These are phyloP conservation scores for Backusella psychrophila DNA, from an alignment of 192 early-diverging fungal species.

Conservation along the genomic window DNA sequence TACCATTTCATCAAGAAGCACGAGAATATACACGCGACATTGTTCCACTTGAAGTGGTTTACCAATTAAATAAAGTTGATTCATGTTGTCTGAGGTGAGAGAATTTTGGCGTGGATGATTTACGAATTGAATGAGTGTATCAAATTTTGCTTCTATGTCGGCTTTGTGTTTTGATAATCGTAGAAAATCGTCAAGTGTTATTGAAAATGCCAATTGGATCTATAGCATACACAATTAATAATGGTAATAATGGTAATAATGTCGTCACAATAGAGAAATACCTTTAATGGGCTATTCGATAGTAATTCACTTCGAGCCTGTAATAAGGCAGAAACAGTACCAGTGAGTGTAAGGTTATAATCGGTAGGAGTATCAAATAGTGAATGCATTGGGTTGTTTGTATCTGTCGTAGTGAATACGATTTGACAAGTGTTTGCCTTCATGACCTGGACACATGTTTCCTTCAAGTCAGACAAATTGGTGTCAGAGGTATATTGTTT, in stretches of 20 bases:
- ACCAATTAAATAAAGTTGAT: constrained; percentile 20
- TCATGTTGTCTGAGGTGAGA: constrained; percentile 23
- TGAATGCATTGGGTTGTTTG: constrained; percentile 9
- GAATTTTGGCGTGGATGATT: background rate
- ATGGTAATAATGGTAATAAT: background rate
- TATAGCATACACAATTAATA: constrained; percentile 17
- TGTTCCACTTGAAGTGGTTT: constrained; percentile 21
- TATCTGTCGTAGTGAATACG: constrained; percentile 9
- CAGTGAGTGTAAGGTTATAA: constrained; percentile 48
- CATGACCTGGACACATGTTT: constrained; percentile 23
- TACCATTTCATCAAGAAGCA: constrained; percentile 51
- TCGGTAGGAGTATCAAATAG: constrained; percentile 38
- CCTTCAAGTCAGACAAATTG: constrained; percentile 17
- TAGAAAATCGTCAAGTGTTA: background rate
- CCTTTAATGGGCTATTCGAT: constrained; percentile 45
- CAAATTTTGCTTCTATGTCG: constrained; percentile 12
- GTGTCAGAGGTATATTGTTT: constrained; percentile 7
- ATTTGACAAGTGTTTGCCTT: constrained; percentile 28
- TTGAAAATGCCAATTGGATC: constrained; percentile 3
- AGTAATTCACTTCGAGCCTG: constrained; percentile 41
- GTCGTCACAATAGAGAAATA: constrained; percentile 16
- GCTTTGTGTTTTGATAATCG: constrained; percentile 4
- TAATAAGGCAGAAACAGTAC: constrained; percentile 39
- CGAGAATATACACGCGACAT: constrained; percentile 29
- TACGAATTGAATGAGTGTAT: constrained; percentile 15